Base-by-base conservation (phyloP, 305 asterid genomes). In the Striga hermonthica region DNA sequence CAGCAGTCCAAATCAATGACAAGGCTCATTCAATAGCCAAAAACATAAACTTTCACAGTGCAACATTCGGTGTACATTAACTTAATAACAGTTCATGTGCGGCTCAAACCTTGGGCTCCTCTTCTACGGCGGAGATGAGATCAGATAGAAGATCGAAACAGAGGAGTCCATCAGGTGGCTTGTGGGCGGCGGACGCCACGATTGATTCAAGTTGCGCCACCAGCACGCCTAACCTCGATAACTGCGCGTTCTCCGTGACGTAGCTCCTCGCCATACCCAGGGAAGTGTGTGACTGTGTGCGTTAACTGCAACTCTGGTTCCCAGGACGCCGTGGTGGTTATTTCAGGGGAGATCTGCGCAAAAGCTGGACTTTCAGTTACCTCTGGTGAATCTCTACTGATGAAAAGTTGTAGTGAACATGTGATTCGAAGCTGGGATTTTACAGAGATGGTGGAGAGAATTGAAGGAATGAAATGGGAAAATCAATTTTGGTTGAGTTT, bases 201-300 rank as follows among this genome's bases (percentile, higher is more conserved):
- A 93, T 86, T n/a, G 98, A 93, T 80, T 90, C 97, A 69, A 90
- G 86, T 61, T 93, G 98, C 69, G 98, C 98, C 67, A 93, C 98
- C 74, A 93, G 81, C 6, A 90, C 96, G 54, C 97, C 97, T 70
- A 93, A 84, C 86, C 95, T 77, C 5, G 97, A 90, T 36, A 92
- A 74, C 36, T 85, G 89, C 9, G 74, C 76, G 65, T 73, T 77
- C 53, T 86, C 93, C 67, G 74, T 68, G 22, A 65, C 82, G 67
- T 71, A 71, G 55, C 60, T 80, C 82, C 75, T 84, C 83, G 87
- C 82, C 98, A 93, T 90, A 66, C 31, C 74, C 60, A 58, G 15
- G 13, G 67, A 48, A 57, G 64, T 60, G 69, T 15, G 64, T 4
- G 71, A 9, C 41, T 12, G 52, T 14, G 65, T 41, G 41, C 36